Evolutionary conservation across 257 asterid species (phyloP).

Genomic region (Nicotiana undulata): DNA sequence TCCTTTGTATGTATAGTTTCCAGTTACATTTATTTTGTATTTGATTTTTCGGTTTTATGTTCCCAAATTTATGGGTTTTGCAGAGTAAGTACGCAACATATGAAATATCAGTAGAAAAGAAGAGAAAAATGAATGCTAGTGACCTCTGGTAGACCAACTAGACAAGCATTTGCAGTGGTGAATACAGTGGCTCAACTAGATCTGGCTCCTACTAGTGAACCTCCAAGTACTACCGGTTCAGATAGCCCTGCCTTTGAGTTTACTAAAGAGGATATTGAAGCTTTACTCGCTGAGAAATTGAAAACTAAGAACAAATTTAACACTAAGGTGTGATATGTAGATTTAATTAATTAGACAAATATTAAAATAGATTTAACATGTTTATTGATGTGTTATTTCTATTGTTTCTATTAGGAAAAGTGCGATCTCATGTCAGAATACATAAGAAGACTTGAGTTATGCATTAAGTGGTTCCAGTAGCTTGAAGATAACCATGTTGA

Average conservation of each 20-base stretch:
- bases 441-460: conserved; percentile 63
- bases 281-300: conserved; percentile 62
- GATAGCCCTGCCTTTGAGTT: conserved; percentile 53
- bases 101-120: conserved; percentile 64
- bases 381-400: conserved; percentile 1
- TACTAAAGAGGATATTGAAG: conserved; percentile 63
- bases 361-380: not conserved
- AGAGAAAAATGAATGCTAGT: conserved; percentile 56
- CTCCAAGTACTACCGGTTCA: conserved; percentile 62
- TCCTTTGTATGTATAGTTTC: not conserved
- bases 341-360: not conserved
- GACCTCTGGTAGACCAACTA: conserved; percentile 33
- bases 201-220: conserved; percentile 47
- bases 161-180: conserved; percentile 71
- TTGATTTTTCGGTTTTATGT: not conserved
- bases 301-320: conserved; percentile 57
- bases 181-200: conserved; percentile 56
- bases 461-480: conserved; percentile 83
- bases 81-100: conserved; percentile 50
- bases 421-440: conserved; percentile 58
- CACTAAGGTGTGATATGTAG: conserved; percentile 25
- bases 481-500: conserved; percentile 57
- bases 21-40: too few relatives aligned
- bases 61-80: not conserved
- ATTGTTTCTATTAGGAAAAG: conserved; percentile 45